A percentile compares a stretch with the other conserved stretches of the same genome.
phyloP scores from a whole-genome alignment of 2,329 filamentous ascomycete species.

The Blumeriella jaapii region DNA sequence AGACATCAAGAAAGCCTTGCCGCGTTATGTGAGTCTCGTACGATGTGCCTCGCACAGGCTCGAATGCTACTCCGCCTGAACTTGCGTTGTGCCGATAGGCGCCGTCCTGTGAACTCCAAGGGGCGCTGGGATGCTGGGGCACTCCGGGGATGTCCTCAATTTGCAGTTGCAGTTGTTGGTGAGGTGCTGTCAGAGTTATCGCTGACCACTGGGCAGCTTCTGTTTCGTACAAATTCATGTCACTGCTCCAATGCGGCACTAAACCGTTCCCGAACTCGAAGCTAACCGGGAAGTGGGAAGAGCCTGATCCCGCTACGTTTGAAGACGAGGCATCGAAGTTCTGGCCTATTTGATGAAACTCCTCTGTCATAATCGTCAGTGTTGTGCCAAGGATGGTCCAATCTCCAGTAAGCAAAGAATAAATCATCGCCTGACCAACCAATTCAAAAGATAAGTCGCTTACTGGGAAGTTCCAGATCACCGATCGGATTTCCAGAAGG shows the following conservation, averaged over 20 bases:
- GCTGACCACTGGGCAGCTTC: slow-evolving; percentile 10
- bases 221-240: slow-evolving; percentile 5
- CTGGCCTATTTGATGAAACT: slow-evolving; percentile 12
- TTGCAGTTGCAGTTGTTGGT: slow-evolving; percentile 8
- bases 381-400: background rate
- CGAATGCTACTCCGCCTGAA: slow-evolving; percentile 31
- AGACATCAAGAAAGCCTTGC: slow-evolving; percentile 54
- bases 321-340: slow-evolving; percentile 6
- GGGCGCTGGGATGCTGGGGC: slow-evolving; percentile 8
- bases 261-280: slow-evolving; percentile 11
- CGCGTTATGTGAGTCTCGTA: slow-evolving; percentile 56
- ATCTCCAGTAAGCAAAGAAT: background rate
- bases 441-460: background rate
- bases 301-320: slow-evolving; percentile 4
- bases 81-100: slow-evolving; percentile 9
- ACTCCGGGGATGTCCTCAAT: slow-evolving; percentile 1
- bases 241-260: slow-evolving; percentile 1
- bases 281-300: slow-evolving; percentile 10
- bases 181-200: slow-evolving; percentile 3
- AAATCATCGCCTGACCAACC: background rate
- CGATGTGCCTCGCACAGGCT: slow-evolving; percentile 42
- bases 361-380: slow-evolving; percentile 10
- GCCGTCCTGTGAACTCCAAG: slow-evolving; percentile 19
- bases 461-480: slow-evolving; percentile 16
- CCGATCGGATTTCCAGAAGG: slow-evolving; percentile 9